Percentiles rank a stretch among this genome's conserved stretches.
These are phyloP conservation scores for Rubroboletus pulcherrimus DNA, from an alignment of 768 basidiomycete species.

Conservation along the genomic window DNA sequence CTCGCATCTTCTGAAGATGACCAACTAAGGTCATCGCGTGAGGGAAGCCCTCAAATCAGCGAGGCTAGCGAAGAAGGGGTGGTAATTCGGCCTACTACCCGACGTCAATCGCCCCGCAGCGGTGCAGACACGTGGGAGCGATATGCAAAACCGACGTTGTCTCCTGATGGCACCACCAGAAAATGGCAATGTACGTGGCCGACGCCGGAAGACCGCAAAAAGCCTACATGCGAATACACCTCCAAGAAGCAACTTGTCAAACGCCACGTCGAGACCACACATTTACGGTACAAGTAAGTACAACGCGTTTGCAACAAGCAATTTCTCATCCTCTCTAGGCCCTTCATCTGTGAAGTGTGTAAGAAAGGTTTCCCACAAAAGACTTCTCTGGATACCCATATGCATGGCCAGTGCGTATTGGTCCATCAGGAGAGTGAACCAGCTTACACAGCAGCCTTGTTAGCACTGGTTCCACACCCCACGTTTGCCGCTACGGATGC, in stretches of 20 bases:
- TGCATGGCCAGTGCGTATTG: conserved; percentile 46
- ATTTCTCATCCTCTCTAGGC: conserved; percentile 34
- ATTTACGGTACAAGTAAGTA: conserved; percentile 56
- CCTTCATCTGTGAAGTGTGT: conserved; percentile 50
- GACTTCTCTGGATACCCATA: conserved; percentile 55
- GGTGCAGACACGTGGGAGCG: conserved; percentile 33
- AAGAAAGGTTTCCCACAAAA: conserved; percentile 55
- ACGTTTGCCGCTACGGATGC: conserved; percentile 50
- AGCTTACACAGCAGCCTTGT: conserved; percentile 11
- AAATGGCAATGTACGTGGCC: conserved; percentile 43
- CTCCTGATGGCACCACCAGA: conserved; percentile 32
- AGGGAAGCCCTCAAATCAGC: conserved; percentile 29
- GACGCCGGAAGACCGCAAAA: conserved; percentile 31
- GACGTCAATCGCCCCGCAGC: conserved; percentile 26
- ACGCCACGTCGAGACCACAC: conserved; percentile 62
- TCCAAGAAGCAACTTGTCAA: conserved; percentile 66
- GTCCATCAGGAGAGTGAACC: background rate
- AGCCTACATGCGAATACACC: conserved; percentile 38
- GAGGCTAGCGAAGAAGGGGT: conserved; percentile 29
- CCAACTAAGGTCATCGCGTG: conserved; percentile 27
- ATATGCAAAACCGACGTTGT: conserved; percentile 32
- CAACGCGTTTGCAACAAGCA: conserved; percentile 7
- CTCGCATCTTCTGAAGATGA: conserved; percentile 29
- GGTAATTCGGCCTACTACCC: conserved; percentile 13
- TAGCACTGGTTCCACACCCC: conserved; percentile 57